Conservation (phyloP, 2,329 filamentous ascomycete species). For the Trichoderma sp. region DNA sequence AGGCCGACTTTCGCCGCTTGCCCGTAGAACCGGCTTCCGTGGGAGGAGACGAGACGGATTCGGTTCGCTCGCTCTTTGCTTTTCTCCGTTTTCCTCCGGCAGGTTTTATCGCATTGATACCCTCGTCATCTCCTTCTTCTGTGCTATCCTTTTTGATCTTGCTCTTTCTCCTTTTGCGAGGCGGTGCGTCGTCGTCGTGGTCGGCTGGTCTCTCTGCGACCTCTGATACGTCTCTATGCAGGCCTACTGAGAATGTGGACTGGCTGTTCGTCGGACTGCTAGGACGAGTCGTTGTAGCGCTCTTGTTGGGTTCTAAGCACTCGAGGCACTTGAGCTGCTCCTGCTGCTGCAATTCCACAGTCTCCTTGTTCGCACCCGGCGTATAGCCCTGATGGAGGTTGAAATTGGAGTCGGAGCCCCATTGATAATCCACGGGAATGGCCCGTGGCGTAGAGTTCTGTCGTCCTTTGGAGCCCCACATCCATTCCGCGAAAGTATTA, state of each 20-base stretch:
- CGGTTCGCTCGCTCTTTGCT: slow-evolving; percentile 47
- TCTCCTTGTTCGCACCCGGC: slow-evolving; percentile 58
- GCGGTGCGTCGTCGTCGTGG: slow-evolving; percentile 43
- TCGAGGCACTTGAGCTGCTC: slow-evolving; percentile 59
- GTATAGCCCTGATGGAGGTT: slow-evolving; percentile 59
- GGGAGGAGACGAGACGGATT: slow-evolving; percentile 39
- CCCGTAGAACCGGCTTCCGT: slow-evolving; percentile 37
- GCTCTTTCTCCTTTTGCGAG: slow-evolving; percentile 59
- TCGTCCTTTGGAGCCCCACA: slow-evolving; percentile 42
- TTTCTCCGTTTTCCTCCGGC: slow-evolving; percentile 52
- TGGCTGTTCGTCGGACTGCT: slow-evolving; percentile 52
- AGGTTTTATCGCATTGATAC: slow-evolving; percentile 36
- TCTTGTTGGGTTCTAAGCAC: slow-evolving; percentile 60
- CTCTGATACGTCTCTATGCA: slow-evolving; percentile 32
- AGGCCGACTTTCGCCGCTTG: slow-evolving; percentile 56
- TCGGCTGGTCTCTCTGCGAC: slow-evolving; percentile 40
- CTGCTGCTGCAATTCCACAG: slow-evolving; percentile 58
- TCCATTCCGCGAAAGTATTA: slow-evolving; percentile 48
- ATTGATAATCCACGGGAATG: slow-evolving; percentile 56
- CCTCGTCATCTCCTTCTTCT: slow-evolving; percentile 48
- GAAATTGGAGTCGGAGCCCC: slow-evolving; percentile 71
- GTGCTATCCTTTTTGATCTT: slow-evolving; percentile 49
- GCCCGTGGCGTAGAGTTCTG: slow-evolving; percentile 38
- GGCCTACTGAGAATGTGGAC: slow-evolving; percentile 1
- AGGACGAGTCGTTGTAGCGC: slow-evolving; percentile 61